These are phyloP conservation scores for Chloropicon primus DNA, from an alignment of 139 green algal genomes.

Conservation along the genomic window DNA sequence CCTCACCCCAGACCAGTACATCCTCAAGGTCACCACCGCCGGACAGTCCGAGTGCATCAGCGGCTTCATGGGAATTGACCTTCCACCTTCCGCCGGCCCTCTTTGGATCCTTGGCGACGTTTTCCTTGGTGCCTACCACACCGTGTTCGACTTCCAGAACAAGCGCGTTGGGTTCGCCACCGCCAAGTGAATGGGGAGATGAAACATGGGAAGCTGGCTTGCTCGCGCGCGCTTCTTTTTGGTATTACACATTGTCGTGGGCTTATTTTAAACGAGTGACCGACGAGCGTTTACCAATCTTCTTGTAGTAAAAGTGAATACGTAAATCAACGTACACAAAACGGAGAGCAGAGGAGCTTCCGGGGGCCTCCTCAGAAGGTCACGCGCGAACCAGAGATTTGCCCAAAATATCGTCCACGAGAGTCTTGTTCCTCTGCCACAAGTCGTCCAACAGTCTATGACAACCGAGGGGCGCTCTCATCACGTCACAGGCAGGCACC, in stretches of 20 bases:
- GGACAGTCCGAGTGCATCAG: slow-evolving; percentile 73
- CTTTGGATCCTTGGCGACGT: slow-evolving; percentile 96
- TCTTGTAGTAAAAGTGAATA: too few relatives aligned
- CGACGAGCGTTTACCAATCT: too few relatives aligned
- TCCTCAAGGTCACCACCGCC: slow-evolving; percentile 42
- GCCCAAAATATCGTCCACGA: not conserved
- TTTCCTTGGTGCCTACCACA: slow-evolving; percentile 91
- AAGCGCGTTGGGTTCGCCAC: slow-evolving; percentile 79
- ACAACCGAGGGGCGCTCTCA: too few relatives aligned
- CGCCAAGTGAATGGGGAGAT: slow-evolving; percentile 31
- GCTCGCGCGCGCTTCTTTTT: too few relatives aligned
- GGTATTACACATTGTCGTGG: too few relatives aligned
- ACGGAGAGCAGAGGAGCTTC: too few relatives aligned
- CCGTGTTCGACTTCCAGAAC: slow-evolving; percentile 83
- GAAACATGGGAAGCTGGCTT: too few relatives aligned
- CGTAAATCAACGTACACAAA: too few relatives aligned
- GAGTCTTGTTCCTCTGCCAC: not conserved
- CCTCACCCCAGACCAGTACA: slow-evolving; percentile 73
- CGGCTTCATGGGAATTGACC: slow-evolving; percentile 92
- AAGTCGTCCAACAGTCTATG: not conserved
- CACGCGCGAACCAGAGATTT: not conserved
- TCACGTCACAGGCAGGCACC: too few relatives aligned
- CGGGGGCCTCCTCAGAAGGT: too few relatives aligned
- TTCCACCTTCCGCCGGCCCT: slow-evolving; percentile 59
- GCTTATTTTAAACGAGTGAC: too few relatives aligned